Percentiles rank a stretch among this genome's conserved stretches.
phyloP scores from a whole-genome alignment of 768 basidiomycete genomes.

The Rhizopogon salebrosus region DNA sequence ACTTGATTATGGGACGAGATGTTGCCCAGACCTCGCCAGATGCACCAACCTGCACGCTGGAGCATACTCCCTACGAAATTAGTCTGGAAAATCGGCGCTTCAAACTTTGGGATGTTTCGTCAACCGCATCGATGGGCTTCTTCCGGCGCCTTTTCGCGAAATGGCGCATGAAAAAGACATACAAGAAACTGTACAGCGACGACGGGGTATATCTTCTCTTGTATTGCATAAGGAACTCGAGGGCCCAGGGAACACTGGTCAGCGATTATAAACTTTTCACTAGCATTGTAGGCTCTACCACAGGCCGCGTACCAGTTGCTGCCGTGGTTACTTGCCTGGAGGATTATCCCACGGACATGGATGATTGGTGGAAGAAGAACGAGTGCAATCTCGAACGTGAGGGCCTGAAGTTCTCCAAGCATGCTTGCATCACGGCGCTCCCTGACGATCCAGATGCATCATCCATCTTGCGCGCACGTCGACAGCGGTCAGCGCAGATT shows the following conservation, averaged over 20 bases:
- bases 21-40: slow-evolving; percentile 27
- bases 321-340: no score
- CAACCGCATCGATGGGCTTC: slow-evolving; percentile 19
- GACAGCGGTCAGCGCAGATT: background rate
- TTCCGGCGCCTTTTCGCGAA: slow-evolving; percentile 11
- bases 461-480: background rate
- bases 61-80: slow-evolving; percentile 31
- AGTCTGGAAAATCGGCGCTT: slow-evolving; percentile 16
- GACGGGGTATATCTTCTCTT: slow-evolving; percentile 26
- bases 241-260: slow-evolving; percentile 15
- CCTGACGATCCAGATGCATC: slow-evolving; percentile 12
- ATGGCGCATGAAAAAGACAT: slow-evolving; percentile 15
- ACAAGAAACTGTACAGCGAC: slow-evolving; percentile 23
- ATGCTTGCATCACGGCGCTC: slow-evolving; percentile 31
- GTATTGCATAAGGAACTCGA: slow-evolving; percentile 27
- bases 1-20: slow-evolving; percentile 19
- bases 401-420: slow-evolving; percentile 24
- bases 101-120: slow-evolving; percentile 30
- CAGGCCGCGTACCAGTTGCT: slow-evolving; percentile 26
- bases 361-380: no score
- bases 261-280: slow-evolving; percentile 28
- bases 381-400: slow-evolving; percentile 9
- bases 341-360: no score
- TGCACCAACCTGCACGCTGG: slow-evolving; percentile 30
- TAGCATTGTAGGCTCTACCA: slow-evolving; percentile 20